Base-by-base conservation (phyloP, 1,284 basidiomycete species). In the Ceratobasidium sp. region DNA sequence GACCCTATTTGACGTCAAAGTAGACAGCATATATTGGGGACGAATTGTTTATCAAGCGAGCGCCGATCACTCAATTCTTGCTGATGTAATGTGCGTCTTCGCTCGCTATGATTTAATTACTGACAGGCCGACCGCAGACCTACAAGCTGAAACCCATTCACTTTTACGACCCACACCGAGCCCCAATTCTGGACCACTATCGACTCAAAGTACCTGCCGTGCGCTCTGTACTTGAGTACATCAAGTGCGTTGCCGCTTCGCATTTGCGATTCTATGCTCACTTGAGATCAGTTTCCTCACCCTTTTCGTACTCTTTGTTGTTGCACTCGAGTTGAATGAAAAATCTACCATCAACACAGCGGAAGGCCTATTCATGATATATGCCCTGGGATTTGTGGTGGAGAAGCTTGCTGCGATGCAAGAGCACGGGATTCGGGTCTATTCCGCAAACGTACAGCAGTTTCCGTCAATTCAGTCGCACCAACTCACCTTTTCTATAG, bases 331-430 rank as follows among this genome's bases (percentile, higher is more conserved):
- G 80, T 85, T 87, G 73, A 89, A 88, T 74, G 84, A 90, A 69
- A 79, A 83, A 10, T 82, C 90, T 59, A 79, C 75, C 30, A 80
- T 96, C 74, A 95, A 93, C 77, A 72, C 78, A 1, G 79, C 86
- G 4, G 94, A 97, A 79, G 77, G 84, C 0, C 71, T 86, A 0
- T 97, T 97, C 79, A 94, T 96, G 87, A 78, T 91, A 3, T 96
- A 94, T 79, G 90, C 91, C 0, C 82, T 94, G 43, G 93, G 95
- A 0, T 97, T 97, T 79, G 89, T 92, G 0, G 83, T 98, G 3
- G 96, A 98, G 79, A 97, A 96, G 79, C 83, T 96, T 14, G 96
- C 96, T 9, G 91, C 94, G 2, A 93, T 97, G 88, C 92, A 97
- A 79, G 96, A 97, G 79, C 95, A 96, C 78, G 95, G 96, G 0